phyloP scores from a whole-genome alignment of 331 rosid genomes.

The Telfairia occidentalis region DNA sequence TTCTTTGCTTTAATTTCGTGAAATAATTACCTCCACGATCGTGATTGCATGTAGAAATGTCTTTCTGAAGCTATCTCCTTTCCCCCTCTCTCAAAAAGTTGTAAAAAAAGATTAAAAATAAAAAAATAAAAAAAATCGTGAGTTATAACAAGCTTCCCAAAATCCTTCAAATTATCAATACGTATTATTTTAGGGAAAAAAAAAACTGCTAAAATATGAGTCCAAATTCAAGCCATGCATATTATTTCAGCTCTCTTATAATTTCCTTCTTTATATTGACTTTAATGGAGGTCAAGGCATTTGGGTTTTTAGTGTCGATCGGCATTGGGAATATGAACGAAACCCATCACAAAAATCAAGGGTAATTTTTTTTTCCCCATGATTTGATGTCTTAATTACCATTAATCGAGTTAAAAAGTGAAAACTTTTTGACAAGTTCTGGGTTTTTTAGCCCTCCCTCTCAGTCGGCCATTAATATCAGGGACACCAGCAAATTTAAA shows the following conservation, averaged over 20 bases:
- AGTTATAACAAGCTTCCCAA: neutral
- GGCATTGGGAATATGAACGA: neutral
- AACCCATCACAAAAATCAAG: neutral
- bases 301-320: neutral
- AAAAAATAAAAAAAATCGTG: neutral
- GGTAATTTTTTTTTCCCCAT: neutral
- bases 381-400: too few species aligned
- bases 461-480: neutral
- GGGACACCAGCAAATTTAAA: conserved; percentile 18
- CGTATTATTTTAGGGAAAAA: too few species aligned
- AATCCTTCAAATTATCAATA: neutral
- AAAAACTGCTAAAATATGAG: too few species aligned
- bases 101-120: neutral
- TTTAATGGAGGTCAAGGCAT: neutral
- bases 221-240: neutral
- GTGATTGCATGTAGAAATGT: conserved; percentile 5
- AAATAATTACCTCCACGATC: neutral
- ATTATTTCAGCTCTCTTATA: neutral
- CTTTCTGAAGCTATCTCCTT: neutral
- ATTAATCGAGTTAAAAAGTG: too few species aligned
- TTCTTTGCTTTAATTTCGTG: neutral
- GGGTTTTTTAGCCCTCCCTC: neutral
- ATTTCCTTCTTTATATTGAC: too few species aligned
- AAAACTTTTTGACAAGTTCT: neutral
- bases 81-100: neutral